phyloP scores from a whole-genome alignment of 2,329 filamentous ascomycete species.

The Blastomyces gilchristii region DNA sequence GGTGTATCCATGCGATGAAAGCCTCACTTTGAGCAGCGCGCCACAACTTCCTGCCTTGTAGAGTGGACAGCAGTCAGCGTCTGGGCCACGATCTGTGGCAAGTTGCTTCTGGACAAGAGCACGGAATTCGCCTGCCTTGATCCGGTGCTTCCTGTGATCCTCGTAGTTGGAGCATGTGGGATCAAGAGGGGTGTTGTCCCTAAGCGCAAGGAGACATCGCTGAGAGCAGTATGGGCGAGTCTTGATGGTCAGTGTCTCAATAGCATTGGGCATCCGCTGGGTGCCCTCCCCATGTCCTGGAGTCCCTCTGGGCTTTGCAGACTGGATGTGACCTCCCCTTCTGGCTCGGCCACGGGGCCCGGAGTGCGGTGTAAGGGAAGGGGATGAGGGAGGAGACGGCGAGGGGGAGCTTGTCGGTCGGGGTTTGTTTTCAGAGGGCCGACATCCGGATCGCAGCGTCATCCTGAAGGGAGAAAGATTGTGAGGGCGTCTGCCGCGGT shows the following conservation, averaged over 20 bases:
- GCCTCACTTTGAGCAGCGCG: slow-evolving; percentile 8
- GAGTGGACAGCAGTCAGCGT: slow-evolving; percentile 11
- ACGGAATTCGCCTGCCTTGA: background rate
- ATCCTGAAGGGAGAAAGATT: slow-evolving; percentile 9
- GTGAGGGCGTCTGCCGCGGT: slow-evolving; percentile 2
- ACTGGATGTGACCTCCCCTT: too few relatives aligned
- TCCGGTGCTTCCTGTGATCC: slow-evolving; percentile 3
- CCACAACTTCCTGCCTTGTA: slow-evolving; percentile 10
- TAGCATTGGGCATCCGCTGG: too few relatives aligned
- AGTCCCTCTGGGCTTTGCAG: too few relatives aligned
- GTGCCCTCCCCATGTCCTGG: too few relatives aligned
- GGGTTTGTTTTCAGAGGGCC: background rate
- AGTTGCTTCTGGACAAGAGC: slow-evolving; percentile 7
- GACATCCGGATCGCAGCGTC: slow-evolving; percentile 7
- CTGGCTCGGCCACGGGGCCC: too few relatives aligned
- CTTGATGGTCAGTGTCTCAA: too few relatives aligned
- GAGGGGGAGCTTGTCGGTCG: too few relatives aligned
- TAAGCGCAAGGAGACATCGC: too few relatives aligned
- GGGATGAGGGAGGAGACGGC: too few relatives aligned
- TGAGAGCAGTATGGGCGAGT: too few relatives aligned
- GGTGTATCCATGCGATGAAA: slow-evolving; percentile 6
- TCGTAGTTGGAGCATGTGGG: slow-evolving; percentile 7
- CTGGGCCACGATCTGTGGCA: slow-evolving; percentile 6
- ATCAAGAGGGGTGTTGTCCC: background rate
- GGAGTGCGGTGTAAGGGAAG: too few relatives aligned